Percentiles rank a stretch among this genome's conserved stretches.
These are phyloP conservation scores for Pseudogymnoascus sp. DNA, from an alignment of 2,329 filamentous ascomycete species.

Conservation along the genomic window DNA sequence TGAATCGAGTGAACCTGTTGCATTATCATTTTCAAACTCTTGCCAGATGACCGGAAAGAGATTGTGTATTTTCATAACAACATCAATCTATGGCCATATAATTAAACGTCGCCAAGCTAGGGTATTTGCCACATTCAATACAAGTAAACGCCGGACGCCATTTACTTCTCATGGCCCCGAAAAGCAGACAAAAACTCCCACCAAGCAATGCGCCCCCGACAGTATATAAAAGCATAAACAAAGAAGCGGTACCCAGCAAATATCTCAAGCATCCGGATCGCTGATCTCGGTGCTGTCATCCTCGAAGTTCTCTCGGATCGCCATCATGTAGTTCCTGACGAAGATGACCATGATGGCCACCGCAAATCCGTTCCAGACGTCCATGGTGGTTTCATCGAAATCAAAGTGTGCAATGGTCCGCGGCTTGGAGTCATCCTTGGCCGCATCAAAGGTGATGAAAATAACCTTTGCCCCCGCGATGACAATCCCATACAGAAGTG, in stretches of 20 bases:
- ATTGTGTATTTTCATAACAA: neutral
- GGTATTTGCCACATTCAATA: slow-evolving; percentile 9
- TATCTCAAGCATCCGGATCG: neutral
- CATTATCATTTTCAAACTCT: neutral
- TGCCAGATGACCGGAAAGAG: neutral
- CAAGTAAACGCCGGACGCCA: neutral
- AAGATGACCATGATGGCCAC: slow-evolving; percentile 26
- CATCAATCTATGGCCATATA: neutral
- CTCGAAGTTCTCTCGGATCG: neutral
- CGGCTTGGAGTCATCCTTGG: slow-evolving; percentile 20
- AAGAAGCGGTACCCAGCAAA: neutral
- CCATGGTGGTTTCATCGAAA: slow-evolving; percentile 22
- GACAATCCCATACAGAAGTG: slow-evolving; percentile 30
- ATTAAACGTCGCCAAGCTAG: neutral
- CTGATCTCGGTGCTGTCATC: neutral
- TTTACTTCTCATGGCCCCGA: neutral
- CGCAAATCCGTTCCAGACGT: slow-evolving; percentile 30
- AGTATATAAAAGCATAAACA: neutral
- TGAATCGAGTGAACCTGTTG: neutral
- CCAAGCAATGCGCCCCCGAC: neutral
- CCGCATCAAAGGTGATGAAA: slow-evolving; percentile 27
- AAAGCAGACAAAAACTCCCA: neutral
- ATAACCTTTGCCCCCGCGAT: slow-evolving; percentile 22
- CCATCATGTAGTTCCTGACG: slow-evolving; percentile 24
- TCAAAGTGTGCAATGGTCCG: slow-evolving; percentile 26